Conservation (phyloP, 768 basidiomycete genomes). For the Russula ochroleuca region DNA sequence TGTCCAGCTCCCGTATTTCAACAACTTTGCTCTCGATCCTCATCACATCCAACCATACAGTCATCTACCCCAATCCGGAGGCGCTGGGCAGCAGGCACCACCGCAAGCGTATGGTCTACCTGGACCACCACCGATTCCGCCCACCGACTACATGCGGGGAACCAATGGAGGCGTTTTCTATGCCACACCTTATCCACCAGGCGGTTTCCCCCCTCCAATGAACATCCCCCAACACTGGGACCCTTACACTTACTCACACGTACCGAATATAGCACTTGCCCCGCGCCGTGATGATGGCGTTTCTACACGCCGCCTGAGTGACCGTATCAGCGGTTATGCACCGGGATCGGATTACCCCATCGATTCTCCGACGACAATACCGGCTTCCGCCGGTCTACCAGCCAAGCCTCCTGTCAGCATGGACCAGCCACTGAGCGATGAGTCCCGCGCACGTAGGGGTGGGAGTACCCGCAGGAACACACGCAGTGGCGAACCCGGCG, state of each 20-base stretch:
- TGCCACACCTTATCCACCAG: slow-evolving; percentile 44
- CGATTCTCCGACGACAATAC: slow-evolving; percentile 43
- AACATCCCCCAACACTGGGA: slow-evolving; percentile 46
- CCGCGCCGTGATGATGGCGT: slow-evolving; percentile 56
- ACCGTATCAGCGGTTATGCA: slow-evolving; percentile 76
- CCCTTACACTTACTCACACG: slow-evolving; percentile 43
- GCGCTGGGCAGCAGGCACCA: slow-evolving; percentile 68
- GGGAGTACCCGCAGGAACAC: slow-evolving; percentile 39
- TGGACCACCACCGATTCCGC: slow-evolving; percentile 43
- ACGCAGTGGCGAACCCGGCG: slow-evolving; percentile 34
- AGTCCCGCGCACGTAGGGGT: slow-evolving; percentile 35
- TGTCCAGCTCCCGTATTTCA: slow-evolving; percentile 78
- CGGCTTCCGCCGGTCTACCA: slow-evolving; percentile 70
- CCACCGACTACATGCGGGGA: slow-evolving; percentile 35
- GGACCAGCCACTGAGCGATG: slow-evolving; percentile 46
- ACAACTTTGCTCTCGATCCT: slow-evolving; percentile 95
- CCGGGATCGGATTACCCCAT: slow-evolving; percentile 42
- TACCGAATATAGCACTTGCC: slow-evolving; percentile 36
- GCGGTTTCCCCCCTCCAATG: slow-evolving; percentile 37
- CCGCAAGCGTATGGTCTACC: slow-evolving; percentile 85
- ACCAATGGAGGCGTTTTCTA: slow-evolving; percentile 24
- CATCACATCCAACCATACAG: slow-evolving; percentile 84
- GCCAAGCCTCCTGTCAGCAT: slow-evolving; percentile 59
- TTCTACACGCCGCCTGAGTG: slow-evolving; percentile 65
- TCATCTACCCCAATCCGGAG: slow-evolving; percentile 64